Percentiles rank a stretch among this genome's conserved stretches.
phyloP scores from a whole-genome alignment of 2,329 filamentous ascomycete species.

The Colletotrichum viniferum region DNA sequence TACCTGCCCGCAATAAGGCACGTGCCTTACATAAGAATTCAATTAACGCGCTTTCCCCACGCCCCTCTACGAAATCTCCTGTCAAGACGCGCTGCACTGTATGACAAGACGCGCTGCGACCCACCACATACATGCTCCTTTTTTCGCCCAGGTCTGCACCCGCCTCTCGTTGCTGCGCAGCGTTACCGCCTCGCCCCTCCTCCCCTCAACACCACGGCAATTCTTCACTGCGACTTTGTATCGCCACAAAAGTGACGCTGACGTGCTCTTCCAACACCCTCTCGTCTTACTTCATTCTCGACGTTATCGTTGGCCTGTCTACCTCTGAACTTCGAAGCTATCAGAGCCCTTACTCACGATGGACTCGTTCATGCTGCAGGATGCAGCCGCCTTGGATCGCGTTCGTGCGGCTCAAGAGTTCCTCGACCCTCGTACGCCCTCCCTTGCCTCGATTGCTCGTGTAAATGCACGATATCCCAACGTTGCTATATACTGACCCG shows the following conservation, averaged over 20 bases:
- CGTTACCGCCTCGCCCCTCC: background rate
- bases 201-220: background rate
- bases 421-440: conserved; percentile 81
- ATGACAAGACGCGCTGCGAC: background rate
- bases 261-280: background rate
- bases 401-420: conserved; percentile 90
- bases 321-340: background rate
- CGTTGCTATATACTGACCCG: background rate
- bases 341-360: conserved; percentile 46
- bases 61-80: background rate
- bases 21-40: background rate
- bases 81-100: background rate
- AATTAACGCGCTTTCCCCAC: background rate
- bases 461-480: conserved; percentile 18
- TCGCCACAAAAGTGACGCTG: background rate
- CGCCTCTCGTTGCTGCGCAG: background rate
- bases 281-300: background rate
- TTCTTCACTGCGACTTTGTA: background rate
- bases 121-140: background rate
- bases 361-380: conserved; percentile 77
- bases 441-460: background rate
- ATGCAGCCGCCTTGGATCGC: conserved; percentile 84
- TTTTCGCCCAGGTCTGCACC: background rate
- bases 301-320: background rate
- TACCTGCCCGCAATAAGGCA: background rate